A percentile compares a stretch with the other conserved stretches of the same genome.
Conservation (phyloP, 2,329 filamentous ascomycete species). For the Fusarium nanum region DNA sequence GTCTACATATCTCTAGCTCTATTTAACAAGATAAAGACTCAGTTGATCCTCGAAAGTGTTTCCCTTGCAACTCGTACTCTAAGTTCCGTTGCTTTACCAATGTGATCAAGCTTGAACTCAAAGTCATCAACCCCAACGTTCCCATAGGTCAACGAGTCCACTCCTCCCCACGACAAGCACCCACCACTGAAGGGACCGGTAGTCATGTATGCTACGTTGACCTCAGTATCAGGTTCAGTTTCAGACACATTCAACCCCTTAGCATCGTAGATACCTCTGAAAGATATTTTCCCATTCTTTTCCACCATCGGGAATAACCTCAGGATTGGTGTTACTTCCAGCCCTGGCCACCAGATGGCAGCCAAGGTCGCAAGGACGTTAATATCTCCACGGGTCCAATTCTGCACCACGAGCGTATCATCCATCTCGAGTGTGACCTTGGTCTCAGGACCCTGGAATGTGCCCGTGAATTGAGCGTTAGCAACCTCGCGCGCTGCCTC, state of each 20-base stretch:
- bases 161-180: not conserved
- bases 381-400: not conserved
- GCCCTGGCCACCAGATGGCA: not conserved
- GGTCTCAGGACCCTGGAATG: not conserved
- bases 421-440: not conserved
- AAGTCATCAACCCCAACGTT: conserved; percentile 16
- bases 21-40: accelerated
- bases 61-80: not conserved
- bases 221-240: not conserved
- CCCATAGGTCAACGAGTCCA: conserved; percentile 1
- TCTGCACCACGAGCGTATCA: conserved; percentile 2
- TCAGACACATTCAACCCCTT: accelerated
- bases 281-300: not conserved
- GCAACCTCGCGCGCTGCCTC: not conserved
- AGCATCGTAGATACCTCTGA: not conserved
- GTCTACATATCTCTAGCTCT: too few relatives aligned
- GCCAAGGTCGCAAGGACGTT: not conserved
- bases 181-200: not conserved
- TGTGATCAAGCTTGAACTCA: not conserved
- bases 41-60: not conserved
- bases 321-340: not conserved
- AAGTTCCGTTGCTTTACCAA: not conserved
- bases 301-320: not conserved
- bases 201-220: not conserved
- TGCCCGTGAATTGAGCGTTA: not conserved